Conservation (phyloP, 2,329 filamentous ascomycete species). For the Colletotrichum incanum region DNA sequence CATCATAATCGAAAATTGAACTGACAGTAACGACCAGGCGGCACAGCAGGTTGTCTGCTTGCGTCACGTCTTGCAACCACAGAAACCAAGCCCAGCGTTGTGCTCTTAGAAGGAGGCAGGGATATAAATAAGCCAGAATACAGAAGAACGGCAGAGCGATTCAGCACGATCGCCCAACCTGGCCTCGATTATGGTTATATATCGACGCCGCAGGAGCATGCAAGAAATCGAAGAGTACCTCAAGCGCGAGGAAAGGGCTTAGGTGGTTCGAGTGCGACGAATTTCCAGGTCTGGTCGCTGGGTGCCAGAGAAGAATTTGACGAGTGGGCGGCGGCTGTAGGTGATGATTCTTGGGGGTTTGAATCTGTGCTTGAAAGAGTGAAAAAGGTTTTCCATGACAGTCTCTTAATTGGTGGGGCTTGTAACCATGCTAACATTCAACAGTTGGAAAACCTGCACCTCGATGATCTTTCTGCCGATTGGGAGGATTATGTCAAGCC, state of each 20-base stretch:
- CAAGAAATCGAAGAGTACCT: slow-evolving; percentile 60
- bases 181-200: slow-evolving; percentile 70
- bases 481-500: slow-evolving; percentile 34
- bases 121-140: slow-evolving; percentile 62
- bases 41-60: slow-evolving; percentile 72
- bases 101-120: slow-evolving; percentile 74
- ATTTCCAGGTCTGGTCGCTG: slow-evolving; percentile 68
- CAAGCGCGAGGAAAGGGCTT: slow-evolving; percentile 67
- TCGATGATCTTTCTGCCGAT: slow-evolving; percentile 10
- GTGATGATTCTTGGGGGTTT: slow-evolving; percentile 63
- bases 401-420: too few species aligned
- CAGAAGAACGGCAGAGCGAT: slow-evolving; percentile 68
- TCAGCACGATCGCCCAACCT: slow-evolving; percentile 63
- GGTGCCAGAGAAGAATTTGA: slow-evolving; percentile 75
- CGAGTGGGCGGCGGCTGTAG: slow-evolving; percentile 70
- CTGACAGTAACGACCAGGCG: slow-evolving; percentile 57
- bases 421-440: neutral
- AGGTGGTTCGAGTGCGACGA: slow-evolving; percentile 68
- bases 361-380: slow-evolving; percentile 17
- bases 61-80: slow-evolving; percentile 67
- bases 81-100: slow-evolving; percentile 64
- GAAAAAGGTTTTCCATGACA: slow-evolving; percentile 6
- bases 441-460: slow-evolving; percentile 28
- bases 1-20: neutral
- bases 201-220: slow-evolving; percentile 62